phyloP scores from a whole-genome alignment of 495 filamentous ascomycete genomes.

The Penicillium soppii region DNA sequence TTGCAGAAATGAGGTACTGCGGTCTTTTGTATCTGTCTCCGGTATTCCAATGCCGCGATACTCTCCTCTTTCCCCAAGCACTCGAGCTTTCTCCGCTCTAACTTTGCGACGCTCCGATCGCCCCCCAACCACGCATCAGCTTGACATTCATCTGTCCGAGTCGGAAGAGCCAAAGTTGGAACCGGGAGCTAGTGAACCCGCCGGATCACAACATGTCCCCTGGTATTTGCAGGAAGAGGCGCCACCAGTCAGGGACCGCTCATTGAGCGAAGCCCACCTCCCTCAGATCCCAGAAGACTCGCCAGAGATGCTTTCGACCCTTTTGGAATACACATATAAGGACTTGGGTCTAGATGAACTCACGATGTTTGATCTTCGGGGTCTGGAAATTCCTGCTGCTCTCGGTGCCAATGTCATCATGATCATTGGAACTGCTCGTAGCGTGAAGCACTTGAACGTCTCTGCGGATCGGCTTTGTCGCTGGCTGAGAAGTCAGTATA shows the following conservation, averaged over 20 bases:
- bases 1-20: conserved; percentile 27
- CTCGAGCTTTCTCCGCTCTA: conserved; percentile 27
- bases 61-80: conserved; percentile 12
- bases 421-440: conserved; percentile 89
- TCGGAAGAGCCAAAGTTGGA: conserved; percentile 4
- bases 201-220: conserved; percentile 45
- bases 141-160: conserved; percentile 16
- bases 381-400: conserved; percentile 79
- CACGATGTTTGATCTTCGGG: conserved; percentile 74
- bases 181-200: conserved; percentile 2
- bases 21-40: conserved; percentile 23
- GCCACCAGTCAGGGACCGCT: conserved; percentile 41
- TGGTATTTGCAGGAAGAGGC: conserved; percentile 86
- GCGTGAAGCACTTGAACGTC: conserved; percentile 89
- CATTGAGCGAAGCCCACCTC: conserved; percentile 62
- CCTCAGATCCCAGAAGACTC: conserved; percentile 74
- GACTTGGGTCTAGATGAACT: conserved; percentile 82
- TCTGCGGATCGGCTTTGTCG: conserved; percentile 86
- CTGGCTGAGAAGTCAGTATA: conserved; percentile 73
- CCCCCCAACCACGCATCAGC: conserved; percentile 14
- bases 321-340: conserved; percentile 76
- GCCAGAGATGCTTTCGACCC: conserved; percentile 66
- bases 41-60: conserved; percentile 22
- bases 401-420: conserved; percentile 87
- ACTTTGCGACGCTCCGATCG: conserved; percentile 21